These are phyloP conservation scores for Trichoderma citrinoviride DNA, from an alignment of 2,329 filamentous ascomycete species.

Conservation along the genomic window DNA sequence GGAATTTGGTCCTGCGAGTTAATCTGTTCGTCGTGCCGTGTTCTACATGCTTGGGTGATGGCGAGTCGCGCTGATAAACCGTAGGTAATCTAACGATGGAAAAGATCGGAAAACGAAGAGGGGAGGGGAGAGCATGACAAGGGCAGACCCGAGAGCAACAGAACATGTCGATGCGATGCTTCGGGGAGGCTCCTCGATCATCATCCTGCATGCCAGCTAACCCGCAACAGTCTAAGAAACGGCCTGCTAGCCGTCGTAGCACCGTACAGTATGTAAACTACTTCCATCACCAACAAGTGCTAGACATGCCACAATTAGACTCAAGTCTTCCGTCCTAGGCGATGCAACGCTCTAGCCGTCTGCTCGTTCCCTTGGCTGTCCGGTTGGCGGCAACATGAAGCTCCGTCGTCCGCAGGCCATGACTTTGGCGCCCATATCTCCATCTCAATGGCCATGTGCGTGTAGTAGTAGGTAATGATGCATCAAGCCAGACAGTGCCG, in stretches of 20 bases:
- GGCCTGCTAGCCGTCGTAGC: too few species aligned
- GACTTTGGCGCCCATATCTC: neutral
- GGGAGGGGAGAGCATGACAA: neutral
- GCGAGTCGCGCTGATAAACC: neutral
- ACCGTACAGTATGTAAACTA: too few species aligned
- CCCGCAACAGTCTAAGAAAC: neutral
- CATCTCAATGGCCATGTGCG: too few species aligned
- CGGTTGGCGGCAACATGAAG: slow-evolving; percentile 11
- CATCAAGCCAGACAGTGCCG: too few species aligned
- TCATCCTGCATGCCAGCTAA: neutral
- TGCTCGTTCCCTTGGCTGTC: neutral
- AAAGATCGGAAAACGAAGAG: neutral
- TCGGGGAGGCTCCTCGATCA: neutral
- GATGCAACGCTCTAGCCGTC: neutral
- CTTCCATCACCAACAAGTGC: too few species aligned
- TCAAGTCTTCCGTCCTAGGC: neutral
- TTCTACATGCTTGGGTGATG: neutral
- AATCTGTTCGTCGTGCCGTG: too few species aligned
- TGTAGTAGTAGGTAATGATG: too few species aligned
- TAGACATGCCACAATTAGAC: neutral
- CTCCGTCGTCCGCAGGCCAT: slow-evolving; percentile 17
- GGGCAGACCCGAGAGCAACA: neutral
- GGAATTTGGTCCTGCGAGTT: neutral
- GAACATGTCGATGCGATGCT: neutral
- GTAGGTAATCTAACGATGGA: neutral